phyloP scores from a whole-genome alignment of 1,139 yeast species.

The Geotrichum macrosporum region DNA sequence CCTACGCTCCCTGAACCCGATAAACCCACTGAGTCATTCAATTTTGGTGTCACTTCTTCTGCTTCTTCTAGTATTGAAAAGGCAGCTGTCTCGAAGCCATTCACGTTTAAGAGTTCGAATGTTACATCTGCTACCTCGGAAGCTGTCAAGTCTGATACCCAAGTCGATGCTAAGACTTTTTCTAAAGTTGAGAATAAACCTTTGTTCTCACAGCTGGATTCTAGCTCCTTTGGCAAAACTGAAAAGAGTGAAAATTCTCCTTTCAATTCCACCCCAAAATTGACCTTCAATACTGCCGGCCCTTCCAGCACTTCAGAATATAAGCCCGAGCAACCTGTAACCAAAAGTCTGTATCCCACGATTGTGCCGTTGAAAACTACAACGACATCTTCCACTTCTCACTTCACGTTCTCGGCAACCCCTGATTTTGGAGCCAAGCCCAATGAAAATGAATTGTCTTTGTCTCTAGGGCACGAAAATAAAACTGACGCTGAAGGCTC shows the following conservation, averaged over 20 bases:
- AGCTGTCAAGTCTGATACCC: slow-evolving; percentile 1
- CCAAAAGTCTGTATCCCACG: not conserved
- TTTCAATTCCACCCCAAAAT: not conserved
- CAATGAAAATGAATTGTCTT: not conserved
- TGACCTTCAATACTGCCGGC: not conserved
- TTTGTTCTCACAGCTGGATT: not conserved
- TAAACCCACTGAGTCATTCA: slow-evolving; percentile 1
- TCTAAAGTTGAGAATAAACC: slow-evolving; percentile 4
- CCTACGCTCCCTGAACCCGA: slow-evolving; percentile 4
- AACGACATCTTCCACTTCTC: too few relatives aligned
- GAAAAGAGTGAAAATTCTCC: slow-evolving; percentile 1
- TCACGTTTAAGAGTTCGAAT: slow-evolving; percentile 5
- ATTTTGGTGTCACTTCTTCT: slow-evolving; percentile 2
- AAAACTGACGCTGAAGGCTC: not conserved
- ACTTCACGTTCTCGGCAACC: too few relatives aligned
- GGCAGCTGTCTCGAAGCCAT: slow-evolving; percentile 6
- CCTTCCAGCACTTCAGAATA: not conserved
- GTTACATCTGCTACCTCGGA: not conserved
- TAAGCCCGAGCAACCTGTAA: not conserved
- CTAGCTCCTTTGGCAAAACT: not conserved
- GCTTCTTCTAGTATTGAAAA: slow-evolving; percentile 3
- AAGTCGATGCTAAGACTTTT: not conserved
- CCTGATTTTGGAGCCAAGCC: not conserved
- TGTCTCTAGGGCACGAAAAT: not conserved
- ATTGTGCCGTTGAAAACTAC: too few relatives aligned